phyloP scores from a whole-genome alignment of 148 eudicot species.

The Oxyria digyna region DNA sequence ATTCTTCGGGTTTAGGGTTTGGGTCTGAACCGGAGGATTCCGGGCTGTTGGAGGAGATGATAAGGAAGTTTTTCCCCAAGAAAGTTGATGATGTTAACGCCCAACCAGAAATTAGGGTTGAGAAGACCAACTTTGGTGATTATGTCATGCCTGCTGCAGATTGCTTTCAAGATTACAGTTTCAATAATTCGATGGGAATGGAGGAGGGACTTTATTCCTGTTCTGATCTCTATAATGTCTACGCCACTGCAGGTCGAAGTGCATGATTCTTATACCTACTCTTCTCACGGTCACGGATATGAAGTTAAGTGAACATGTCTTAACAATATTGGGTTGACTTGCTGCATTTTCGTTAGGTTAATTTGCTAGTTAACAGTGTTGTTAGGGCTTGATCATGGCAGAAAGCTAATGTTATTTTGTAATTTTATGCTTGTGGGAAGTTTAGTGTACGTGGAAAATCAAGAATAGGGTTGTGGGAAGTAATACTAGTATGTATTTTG shows the following conservation, averaged over 20 bases:
- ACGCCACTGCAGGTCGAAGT: background rate
- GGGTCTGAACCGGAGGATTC: conserved; percentile 31
- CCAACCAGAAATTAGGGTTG: background rate
- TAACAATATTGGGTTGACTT: background rate
- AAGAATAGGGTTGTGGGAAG: too few relatives aligned
- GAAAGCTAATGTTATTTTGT: too few relatives aligned
- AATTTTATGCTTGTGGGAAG: too few relatives aligned
- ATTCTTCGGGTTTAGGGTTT: conserved; percentile 10
- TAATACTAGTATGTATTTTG: too few relatives aligned
- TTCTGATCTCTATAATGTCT: background rate
- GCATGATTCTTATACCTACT: background rate
- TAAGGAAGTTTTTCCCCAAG: conserved; percentile 41
- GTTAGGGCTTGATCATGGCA: too few relatives aligned
- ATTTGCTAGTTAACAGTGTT: background rate
- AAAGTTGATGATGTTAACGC: background rate
- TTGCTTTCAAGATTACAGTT: background rate
- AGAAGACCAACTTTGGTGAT: background rate
- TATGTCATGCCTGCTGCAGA: background rate
- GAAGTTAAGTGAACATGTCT: background rate
- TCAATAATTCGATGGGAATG: background rate
- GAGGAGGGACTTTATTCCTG: background rate
- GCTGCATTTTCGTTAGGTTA: background rate
- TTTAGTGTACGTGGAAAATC: too few relatives aligned
- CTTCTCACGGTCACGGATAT: too few relatives aligned
- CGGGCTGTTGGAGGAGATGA: conserved; percentile 36